Conservation (phyloP, 2,329 filamentous ascomycete species). For the Fusarium irregulare region DNA sequence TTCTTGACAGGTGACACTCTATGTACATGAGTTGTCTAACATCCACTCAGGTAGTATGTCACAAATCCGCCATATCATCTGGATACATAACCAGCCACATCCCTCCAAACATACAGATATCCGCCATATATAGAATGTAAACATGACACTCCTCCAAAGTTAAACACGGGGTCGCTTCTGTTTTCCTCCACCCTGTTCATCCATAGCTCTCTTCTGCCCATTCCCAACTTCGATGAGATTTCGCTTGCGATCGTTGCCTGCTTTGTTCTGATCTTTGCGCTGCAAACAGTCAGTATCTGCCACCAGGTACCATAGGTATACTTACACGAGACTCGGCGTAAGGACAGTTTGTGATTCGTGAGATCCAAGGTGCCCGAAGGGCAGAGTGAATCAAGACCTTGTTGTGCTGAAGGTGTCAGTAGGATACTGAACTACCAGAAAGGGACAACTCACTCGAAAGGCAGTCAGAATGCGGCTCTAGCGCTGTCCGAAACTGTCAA, state of each 20-base stretch:
- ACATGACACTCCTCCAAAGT: background rate
- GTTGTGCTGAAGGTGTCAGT: conserved; percentile 23
- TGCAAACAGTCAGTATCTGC: background rate
- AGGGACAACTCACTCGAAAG: conserved; percentile 27
- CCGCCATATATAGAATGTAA: conserved; percentile 6
- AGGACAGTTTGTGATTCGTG: conserved; percentile 39
- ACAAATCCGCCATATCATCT: background rate
- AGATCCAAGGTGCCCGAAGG: conserved; percentile 36
- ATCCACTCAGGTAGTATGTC: background rate
- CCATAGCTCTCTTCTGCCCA: conserved; percentile 23
- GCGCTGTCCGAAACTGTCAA: conserved; percentile 40
- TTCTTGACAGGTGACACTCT: background rate
- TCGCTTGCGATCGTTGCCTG: conserved; percentile 42
- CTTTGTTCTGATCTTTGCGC: conserved; percentile 42
- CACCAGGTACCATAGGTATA: rapidly evolving
- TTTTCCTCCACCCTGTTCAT: conserved; percentile 24
- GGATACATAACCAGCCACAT: background rate
- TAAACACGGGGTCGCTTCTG: conserved; percentile 18
- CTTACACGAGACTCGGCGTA: conserved; percentile 38
- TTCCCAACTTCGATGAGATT: conserved; percentile 18
- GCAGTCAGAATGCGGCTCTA: conserved; percentile 40
- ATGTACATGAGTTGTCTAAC: background rate
- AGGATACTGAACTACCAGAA: rapidly evolving
- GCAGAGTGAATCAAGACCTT: conserved; percentile 44
- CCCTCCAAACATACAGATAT: background rate